Evolutionary conservation across 2,329 filamentous ascomycete genomes (phyloP).

Genomic region (Tolypocladium cylindrosporum): DNA sequence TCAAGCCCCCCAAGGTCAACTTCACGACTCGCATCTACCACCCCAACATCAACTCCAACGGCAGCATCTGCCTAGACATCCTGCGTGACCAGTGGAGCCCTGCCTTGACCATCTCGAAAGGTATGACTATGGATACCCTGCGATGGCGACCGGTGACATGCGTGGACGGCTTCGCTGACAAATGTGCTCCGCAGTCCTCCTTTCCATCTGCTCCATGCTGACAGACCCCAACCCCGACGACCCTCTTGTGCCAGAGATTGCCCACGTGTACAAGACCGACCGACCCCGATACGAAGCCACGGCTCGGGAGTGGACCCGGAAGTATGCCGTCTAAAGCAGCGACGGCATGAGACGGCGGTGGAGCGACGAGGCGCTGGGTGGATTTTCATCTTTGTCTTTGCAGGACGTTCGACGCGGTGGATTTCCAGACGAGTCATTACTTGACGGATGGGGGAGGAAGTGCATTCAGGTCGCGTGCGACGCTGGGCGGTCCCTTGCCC

Average conservation of each 20-base stretch:
- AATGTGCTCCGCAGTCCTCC: constrained; percentile 53
- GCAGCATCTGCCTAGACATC: constrained; percentile 98
- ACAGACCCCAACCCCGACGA: constrained; percentile 99
- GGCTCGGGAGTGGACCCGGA: constrained; percentile 95
- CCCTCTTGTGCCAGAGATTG: constrained; percentile 96
- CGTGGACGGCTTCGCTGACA: constrained; percentile 2
- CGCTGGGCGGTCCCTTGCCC: background rate
- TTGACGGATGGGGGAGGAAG: background rate
- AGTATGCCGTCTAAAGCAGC: constrained; percentile 76
- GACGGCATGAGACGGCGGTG: constrained; percentile 2
- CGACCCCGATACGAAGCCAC: constrained; percentile 92
- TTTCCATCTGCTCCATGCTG: constrained; percentile 99
- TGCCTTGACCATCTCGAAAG: constrained; percentile 96
- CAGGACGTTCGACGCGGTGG: background rate
- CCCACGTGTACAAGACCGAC: constrained; percentile 99
- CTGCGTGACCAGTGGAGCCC: constrained; percentile 98
- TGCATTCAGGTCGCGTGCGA: constrained; percentile 1
- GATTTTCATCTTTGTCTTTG: constrained; percentile 13
- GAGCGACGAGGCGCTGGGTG: constrained; percentile 15
- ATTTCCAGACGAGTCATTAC: constrained; percentile 1
- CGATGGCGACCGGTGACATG: background rate
- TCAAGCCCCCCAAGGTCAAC: constrained; percentile 99
- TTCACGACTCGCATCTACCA: constrained; percentile 99
- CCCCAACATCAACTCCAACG: constrained; percentile 99
- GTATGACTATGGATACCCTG: constrained; percentile 36